These are phyloP conservation scores for Annulohypoxylon maeteangense DNA, from an alignment of 495 filamentous ascomycete species.

Conservation along the genomic window DNA sequence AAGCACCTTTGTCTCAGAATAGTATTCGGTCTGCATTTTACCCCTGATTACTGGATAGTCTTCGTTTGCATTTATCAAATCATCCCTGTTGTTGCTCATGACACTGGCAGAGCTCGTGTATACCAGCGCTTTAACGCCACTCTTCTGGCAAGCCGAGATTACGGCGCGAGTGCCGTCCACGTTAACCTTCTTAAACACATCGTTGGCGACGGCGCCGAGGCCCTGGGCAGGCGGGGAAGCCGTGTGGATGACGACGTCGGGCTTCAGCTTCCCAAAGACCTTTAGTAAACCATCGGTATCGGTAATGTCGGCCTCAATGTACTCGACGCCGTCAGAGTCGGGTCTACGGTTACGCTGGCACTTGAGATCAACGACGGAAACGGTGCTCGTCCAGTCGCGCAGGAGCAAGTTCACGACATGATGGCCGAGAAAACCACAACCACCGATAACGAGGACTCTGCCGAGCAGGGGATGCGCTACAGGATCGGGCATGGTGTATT, in stretches of 20 bases:
- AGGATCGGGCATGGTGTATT: constrained; percentile 21
- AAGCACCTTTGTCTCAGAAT: constrained; percentile 84
- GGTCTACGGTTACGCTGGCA: constrained; percentile 79
- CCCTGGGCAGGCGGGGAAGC: constrained; percentile 75
- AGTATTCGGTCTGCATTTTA: constrained; percentile 82
- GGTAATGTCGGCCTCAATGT: constrained; percentile 90
- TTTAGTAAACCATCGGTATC: constrained; percentile 69
- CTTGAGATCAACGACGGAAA: constrained; percentile 88
- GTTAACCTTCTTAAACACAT: constrained; percentile 85
- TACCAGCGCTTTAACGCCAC: constrained; percentile 88
- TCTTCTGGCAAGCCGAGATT: constrained; percentile 77
- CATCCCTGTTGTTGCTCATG: constrained; percentile 79
- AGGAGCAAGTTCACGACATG: constrained; percentile 72
- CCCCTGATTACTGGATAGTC: constrained; percentile 81
- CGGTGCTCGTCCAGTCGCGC: constrained; percentile 63
- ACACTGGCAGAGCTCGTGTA: constrained; percentile 94
- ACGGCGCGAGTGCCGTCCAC: constrained; percentile 87
- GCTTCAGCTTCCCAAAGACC: constrained; percentile 75
- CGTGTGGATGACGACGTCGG: constrained; percentile 94
- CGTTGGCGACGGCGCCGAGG: constrained; percentile 59
- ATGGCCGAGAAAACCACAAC: constrained; percentile 76
- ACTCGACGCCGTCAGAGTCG: constrained; percentile 72
- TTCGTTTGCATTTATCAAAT: constrained; percentile 92
- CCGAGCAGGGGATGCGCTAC: constrained; percentile 58
- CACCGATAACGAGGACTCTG: constrained; percentile 72